Conservation (phyloP, 441 rosid species). For the Flueggea neowawraea region DNA sequence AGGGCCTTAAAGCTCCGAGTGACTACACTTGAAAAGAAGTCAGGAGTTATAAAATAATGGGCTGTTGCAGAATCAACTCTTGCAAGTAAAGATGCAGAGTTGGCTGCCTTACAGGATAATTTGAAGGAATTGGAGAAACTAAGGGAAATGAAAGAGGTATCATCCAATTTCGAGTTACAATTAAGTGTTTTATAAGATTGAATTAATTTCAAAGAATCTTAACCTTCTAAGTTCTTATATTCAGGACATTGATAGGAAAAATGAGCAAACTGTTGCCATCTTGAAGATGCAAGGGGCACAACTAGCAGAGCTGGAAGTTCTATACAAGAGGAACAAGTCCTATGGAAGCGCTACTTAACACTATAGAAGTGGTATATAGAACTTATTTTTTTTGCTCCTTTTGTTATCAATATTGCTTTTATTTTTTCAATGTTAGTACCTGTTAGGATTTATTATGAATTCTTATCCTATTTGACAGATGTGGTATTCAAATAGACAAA, state of each 20-base stretch:
- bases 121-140: constrained; percentile 86
- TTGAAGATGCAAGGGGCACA: constrained; percentile 95
- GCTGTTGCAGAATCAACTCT: constrained; percentile 52
- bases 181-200: background rate
- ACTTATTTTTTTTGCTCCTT: background rate
- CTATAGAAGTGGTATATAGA: constrained; percentile 83
- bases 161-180: background rate
- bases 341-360: constrained; percentile 90
- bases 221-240: constrained; percentile 22
- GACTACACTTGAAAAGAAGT: constrained; percentile 65
- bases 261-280: constrained; percentile 95
- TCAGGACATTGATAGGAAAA: constrained; percentile 96
- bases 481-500: too few species aligned
- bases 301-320: constrained; percentile 82
- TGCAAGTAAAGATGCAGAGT: constrained; percentile 48
- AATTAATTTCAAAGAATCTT: constrained; percentile 3
- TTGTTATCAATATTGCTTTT: too few species aligned
- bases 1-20: constrained; percentile 54
- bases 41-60: constrained; percentile 51
- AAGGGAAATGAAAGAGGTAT: constrained; percentile 95
- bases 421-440: too few species aligned
- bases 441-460: too few species aligned
- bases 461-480: too few species aligned
- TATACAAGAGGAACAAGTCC: constrained; percentile 86
- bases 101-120: constrained; percentile 55